These are phyloP conservation scores for Posidonia oceanica DNA, from an alignment of 116 monocot genomes.

Conservation along the genomic window DNA sequence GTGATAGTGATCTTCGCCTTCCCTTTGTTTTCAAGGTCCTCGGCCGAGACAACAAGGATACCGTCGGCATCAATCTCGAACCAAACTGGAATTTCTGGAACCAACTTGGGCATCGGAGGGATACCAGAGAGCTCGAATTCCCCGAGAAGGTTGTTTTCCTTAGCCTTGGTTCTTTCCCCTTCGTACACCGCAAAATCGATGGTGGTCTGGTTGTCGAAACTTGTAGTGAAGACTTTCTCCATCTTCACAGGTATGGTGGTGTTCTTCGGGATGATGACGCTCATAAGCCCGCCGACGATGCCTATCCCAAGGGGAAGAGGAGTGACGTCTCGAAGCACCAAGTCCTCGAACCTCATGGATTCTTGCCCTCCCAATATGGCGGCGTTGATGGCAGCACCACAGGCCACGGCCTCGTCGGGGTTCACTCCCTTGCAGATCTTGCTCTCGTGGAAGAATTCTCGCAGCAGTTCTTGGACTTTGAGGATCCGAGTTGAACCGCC, in stretches of 20 bases:
- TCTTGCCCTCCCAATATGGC: conserved; percentile 3
- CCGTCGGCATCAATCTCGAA: conserved; percentile 6
- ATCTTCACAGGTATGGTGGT: conserved; percentile 2
- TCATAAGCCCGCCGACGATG: conserved; percentile 9
- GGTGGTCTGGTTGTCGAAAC: background rate
- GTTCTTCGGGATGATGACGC: conserved; percentile 9
- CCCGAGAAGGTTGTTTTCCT: conserved; percentile 8
- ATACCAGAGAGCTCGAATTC: conserved; percentile 4
- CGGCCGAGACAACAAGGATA: background rate
- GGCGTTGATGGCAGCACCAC: conserved; percentile 9
- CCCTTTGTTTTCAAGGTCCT: background rate
- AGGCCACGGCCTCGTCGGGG: conserved; percentile 9
- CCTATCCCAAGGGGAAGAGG: conserved; percentile 5
- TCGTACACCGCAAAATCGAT: conserved; percentile 4
- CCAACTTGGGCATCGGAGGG: background rate
- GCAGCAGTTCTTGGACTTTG: conserved; percentile 2
- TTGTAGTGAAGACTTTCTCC: conserved; percentile 5
- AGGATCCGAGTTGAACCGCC: conserved; percentile 10
- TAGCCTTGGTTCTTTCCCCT: background rate
- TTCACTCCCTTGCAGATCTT: conserved; percentile 4
- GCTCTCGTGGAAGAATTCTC: background rate
- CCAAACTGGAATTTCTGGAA: background rate
- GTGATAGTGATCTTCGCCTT: conserved; percentile 2
- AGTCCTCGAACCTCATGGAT: background rate
- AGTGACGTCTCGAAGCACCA: conserved; percentile 6